Evolutionary conservation across 441 rosid genomes (phyloP).

Genomic region (Populus tomentosa): DNA sequence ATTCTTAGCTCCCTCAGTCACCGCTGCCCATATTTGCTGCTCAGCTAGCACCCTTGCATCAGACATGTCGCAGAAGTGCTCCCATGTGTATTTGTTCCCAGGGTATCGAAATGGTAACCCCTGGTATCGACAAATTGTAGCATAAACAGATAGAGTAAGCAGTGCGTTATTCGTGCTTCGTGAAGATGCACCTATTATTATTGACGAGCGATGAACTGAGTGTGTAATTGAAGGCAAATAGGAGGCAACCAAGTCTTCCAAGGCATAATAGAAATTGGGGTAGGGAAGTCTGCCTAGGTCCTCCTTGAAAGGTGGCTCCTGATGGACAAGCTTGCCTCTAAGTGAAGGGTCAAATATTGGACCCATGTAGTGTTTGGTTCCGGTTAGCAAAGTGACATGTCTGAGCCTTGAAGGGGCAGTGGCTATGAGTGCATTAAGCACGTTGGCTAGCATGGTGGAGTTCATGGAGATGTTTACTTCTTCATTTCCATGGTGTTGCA

Average conservation of each 20-base stretch:
- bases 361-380: constrained; percentile 38
- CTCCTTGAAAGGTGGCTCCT: constrained; percentile 30
- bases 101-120: constrained; percentile 26
- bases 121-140: constrained; percentile 27
- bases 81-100: constrained; percentile 28
- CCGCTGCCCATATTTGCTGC: no score
- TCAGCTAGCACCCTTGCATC: not conserved
- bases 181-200: constrained; percentile 31
- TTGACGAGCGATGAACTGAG: constrained; percentile 30
- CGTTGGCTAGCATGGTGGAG: constrained; percentile 24
- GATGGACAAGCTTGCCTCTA: constrained; percentile 10
- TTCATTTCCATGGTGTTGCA: constrained; percentile 23
- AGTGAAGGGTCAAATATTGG: constrained; percentile 19
- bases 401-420: constrained; percentile 7
- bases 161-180: constrained; percentile 25
- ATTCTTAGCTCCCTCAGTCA: no score
- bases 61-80: constrained; percentile 33
- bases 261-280: constrained; percentile 5
- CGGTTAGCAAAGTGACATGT: constrained; percentile 29
- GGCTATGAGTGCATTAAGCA: constrained; percentile 17
- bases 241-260: constrained; percentile 27
- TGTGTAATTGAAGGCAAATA: constrained; percentile 12
- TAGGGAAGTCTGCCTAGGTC: constrained; percentile 18
- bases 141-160: constrained; percentile 25
- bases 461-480: constrained; percentile 24